phyloP scores from a whole-genome alignment of 2,329 filamentous ascomycete genomes.

The Phoma sp. region DNA sequence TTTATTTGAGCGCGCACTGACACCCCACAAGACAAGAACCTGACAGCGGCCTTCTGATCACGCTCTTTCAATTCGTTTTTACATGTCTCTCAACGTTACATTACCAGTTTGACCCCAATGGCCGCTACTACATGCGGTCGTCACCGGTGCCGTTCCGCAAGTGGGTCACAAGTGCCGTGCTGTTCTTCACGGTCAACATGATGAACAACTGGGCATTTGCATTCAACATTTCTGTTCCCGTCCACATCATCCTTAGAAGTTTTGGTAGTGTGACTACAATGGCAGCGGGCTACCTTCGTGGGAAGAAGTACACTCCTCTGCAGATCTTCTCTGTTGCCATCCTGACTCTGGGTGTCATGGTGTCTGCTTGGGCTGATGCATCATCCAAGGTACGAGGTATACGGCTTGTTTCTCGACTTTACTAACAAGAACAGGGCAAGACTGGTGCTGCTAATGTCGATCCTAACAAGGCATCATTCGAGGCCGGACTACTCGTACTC shows the following conservation, averaged over 20 bases:
- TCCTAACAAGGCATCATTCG: conserved; percentile 58
- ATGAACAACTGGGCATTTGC: conserved; percentile 98
- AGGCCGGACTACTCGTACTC: conserved; percentile 79
- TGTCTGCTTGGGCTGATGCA: conserved; percentile 89
- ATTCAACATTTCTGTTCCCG: conserved; percentile 93
- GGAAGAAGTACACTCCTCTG: conserved; percentile 80
- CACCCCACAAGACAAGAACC: conserved; percentile 72
- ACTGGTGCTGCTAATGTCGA: conserved; percentile 51
- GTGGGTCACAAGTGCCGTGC: conserved; percentile 86
- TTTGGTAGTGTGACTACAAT: conserved; percentile 97
- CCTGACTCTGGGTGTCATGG: conserved; percentile 84
- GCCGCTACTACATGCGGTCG: conserved; percentile 75
- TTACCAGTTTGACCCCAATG: conserved; percentile 58
- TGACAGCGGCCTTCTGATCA: conserved; percentile 76
- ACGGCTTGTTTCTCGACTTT: background rate
- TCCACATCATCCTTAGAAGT: conserved; percentile 95
- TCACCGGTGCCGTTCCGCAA: conserved; percentile 83
- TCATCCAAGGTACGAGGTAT: conserved; percentile 73
- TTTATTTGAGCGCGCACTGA: conserved; percentile 17
- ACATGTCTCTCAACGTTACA: conserved; percentile 68
- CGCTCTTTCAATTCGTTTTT: conserved; percentile 59
- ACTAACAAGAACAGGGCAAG: conserved; percentile 50
- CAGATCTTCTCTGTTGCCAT: conserved; percentile 84
- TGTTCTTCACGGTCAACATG: conserved; percentile 94
- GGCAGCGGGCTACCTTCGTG: conserved; percentile 84